Evolutionary conservation across 2,329 filamentous ascomycete species (phyloP).

Genomic region (Dactylellina haptotyla): DNA sequence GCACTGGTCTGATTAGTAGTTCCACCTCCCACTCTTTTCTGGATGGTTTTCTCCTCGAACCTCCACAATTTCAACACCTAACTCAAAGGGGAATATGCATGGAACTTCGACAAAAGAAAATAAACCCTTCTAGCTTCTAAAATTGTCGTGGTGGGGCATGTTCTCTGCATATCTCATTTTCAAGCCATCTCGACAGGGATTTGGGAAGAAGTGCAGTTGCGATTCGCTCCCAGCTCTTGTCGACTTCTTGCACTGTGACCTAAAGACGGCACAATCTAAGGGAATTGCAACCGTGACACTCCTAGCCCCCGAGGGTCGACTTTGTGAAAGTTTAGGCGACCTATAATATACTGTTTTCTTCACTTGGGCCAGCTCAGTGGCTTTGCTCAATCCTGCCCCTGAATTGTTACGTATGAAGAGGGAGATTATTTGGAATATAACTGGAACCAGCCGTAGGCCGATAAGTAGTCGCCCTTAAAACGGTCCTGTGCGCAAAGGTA

Average conservation of each 20-base stretch:
- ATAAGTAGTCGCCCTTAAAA: background rate
- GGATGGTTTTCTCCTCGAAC: constrained; percentile 12
- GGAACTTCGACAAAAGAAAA: constrained; percentile 44
- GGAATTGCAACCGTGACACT: constrained; percentile 21
- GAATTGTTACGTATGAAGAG: constrained; percentile 14
- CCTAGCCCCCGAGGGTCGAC: background rate
- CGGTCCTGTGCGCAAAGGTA: background rate
- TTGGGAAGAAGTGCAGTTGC: constrained; percentile 9
- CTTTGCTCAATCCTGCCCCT: constrained; percentile 26
- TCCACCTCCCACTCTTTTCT: constrained; percentile 8
- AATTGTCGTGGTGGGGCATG: constrained; percentile 37
- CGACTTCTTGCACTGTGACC: background rate
- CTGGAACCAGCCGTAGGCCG: background rate
- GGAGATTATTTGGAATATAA: constrained; percentile 43
- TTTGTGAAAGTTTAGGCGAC: constrained; percentile 52
- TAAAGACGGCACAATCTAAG: constrained; percentile 8
- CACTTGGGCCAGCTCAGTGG: constrained; percentile 25
- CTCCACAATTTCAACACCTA: constrained; percentile 9
- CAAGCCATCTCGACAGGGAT: constrained; percentile 40
- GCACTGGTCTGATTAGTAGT: constrained; percentile 40
- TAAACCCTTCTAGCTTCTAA: constrained; percentile 52
- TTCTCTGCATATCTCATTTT: constrained; percentile 18
- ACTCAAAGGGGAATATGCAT: constrained; percentile 38
- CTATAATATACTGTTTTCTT: constrained; percentile 14
- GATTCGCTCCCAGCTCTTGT: constrained; percentile 8